Conservation (phyloP, 164 flowering plant species). For the Stephania cephalantha region DNA sequence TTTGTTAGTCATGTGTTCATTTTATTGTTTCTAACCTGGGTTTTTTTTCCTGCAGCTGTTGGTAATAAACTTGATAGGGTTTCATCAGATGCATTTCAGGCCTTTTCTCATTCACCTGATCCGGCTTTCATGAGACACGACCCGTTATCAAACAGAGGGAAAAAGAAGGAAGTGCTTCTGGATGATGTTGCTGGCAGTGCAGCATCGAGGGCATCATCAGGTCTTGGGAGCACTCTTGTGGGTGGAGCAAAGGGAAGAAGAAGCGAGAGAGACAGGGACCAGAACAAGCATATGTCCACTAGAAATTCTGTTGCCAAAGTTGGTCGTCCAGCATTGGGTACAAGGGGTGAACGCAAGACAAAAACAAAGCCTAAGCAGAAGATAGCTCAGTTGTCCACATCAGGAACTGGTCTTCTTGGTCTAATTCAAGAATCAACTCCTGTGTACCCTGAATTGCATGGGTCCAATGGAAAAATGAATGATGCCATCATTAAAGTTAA, state of each 20-base stretch:
- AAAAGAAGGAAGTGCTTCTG: constrained; percentile 65
- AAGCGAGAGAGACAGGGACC: constrained; percentile 65
- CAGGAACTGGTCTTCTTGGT: constrained; percentile 40
- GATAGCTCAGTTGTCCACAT: constrained; percentile 47
- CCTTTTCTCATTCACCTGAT: constrained; percentile 24
- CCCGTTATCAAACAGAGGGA: constrained; percentile 44
- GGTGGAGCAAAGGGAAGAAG: constrained; percentile 73
- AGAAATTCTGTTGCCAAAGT: constrained; percentile 41
- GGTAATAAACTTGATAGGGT: constrained; percentile 32
- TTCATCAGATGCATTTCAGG: constrained; percentile 24
- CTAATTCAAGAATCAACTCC: constrained; percentile 26
- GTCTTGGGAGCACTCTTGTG: constrained; percentile 29
- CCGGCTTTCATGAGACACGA: constrained; percentile 48
- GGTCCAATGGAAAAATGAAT: constrained; percentile 20
- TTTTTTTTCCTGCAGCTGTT: constrained; percentile 16
- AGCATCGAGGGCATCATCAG: constrained; percentile 34
- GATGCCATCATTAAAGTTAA: constrained; percentile 20
- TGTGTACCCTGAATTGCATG: constrained; percentile 20
- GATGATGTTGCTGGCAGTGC: constrained; percentile 58
- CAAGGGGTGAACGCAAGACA: constrained; percentile 55
- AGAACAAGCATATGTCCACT: constrained; percentile 23
- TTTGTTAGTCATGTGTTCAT: background rate
- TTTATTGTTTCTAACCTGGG: background rate
- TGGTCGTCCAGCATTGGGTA: constrained; percentile 37
- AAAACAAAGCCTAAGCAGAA: constrained; percentile 77